A percentile compares a stretch with the other conserved stretches of the same genome.
phyloP scores from a whole-genome alignment of 192 early-diverging fungal species.

The Coemansia umbellata region DNA sequence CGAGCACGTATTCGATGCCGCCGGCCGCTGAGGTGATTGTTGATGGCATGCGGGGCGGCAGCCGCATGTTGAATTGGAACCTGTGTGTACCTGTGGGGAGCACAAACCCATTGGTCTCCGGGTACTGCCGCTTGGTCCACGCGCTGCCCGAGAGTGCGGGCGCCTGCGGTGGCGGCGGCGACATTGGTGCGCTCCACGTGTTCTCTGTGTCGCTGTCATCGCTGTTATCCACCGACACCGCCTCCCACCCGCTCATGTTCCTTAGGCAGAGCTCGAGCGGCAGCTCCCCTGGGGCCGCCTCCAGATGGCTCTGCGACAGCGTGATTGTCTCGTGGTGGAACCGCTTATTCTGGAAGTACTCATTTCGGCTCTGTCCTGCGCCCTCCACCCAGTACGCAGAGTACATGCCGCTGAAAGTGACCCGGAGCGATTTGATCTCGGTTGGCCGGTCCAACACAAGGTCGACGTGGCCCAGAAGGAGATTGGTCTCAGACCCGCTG shows the following conservation, averaged over 20 bases:
- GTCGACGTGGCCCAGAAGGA: constrained; percentile 25
- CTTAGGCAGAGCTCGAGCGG: background rate
- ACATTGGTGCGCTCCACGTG: constrained; percentile 3
- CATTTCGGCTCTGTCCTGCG: constrained; percentile 12
- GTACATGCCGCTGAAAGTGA: constrained; percentile 26
- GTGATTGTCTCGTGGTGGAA: constrained; percentile 17
- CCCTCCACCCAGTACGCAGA: constrained; percentile 26
- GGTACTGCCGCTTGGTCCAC: background rate
- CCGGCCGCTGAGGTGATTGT: constrained; percentile 30
- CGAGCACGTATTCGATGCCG: constrained; percentile 31
- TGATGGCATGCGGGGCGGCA: constrained; percentile 33
- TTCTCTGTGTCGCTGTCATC: constrained; percentile 6
- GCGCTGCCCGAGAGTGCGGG: background rate
- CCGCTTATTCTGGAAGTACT: constrained; percentile 30
- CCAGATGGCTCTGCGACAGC: constrained; percentile 13
- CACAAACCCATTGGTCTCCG: constrained; percentile 7
- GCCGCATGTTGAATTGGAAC: constrained; percentile 26
- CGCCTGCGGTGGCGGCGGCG: constrained; percentile 4
- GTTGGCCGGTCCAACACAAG: constrained; percentile 12
- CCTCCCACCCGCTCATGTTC: constrained; percentile 7
- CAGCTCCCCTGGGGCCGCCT: background rate
- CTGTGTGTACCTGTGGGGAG: constrained; percentile 21
- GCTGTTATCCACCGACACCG: constrained; percentile 9
- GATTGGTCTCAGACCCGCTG: constrained; percentile 30
- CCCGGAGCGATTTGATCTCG: constrained; percentile 15